Conservation (phyloP, 2,329 filamentous ascomycete species). For the Xylaria sp. region DNA sequence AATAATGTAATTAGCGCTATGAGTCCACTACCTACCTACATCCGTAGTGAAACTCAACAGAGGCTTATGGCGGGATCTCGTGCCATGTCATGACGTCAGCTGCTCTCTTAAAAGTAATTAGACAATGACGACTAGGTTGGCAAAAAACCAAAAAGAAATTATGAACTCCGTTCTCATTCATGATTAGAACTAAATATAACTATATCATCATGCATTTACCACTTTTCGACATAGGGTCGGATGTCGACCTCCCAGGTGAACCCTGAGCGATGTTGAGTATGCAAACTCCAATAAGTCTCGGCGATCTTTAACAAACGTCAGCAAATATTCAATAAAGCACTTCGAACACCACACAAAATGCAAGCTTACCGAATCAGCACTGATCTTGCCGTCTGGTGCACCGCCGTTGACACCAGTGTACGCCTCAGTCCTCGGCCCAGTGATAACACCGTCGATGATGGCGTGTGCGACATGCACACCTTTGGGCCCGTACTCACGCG, state of each 20-base stretch:
- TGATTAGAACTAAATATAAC: constrained; percentile 18
- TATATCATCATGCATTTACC: constrained; percentile 34
- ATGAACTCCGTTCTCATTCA: constrained; percentile 17
- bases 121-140: not conserved
- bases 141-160: not conserved
- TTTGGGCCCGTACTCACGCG: constrained; percentile 78
- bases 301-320: constrained; percentile 65
- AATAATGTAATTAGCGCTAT: not conserved
- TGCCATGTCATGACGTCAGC: not conserved
- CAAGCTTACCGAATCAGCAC: constrained; percentile 69
- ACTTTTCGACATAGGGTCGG: constrained; percentile 78
- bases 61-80: not conserved
- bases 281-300: constrained; percentile 78
- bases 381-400: constrained; percentile 65
- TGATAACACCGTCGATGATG: constrained; percentile 80
- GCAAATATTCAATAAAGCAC: constrained; percentile 15
- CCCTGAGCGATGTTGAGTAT: constrained; percentile 74
- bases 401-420: constrained; percentile 49
- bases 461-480: constrained; percentile 80
- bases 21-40: too few relatives aligned
- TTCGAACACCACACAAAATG: too few relatives aligned
- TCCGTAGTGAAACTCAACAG: not conserved
- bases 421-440: constrained; percentile 73
- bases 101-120: not conserved
- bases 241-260: constrained; percentile 80